Evolutionary conservation across 345 rosid genomes (phyloP), one percentile per base, ranked within the genome.

Genomic region (Theobroma cacao): DNA sequence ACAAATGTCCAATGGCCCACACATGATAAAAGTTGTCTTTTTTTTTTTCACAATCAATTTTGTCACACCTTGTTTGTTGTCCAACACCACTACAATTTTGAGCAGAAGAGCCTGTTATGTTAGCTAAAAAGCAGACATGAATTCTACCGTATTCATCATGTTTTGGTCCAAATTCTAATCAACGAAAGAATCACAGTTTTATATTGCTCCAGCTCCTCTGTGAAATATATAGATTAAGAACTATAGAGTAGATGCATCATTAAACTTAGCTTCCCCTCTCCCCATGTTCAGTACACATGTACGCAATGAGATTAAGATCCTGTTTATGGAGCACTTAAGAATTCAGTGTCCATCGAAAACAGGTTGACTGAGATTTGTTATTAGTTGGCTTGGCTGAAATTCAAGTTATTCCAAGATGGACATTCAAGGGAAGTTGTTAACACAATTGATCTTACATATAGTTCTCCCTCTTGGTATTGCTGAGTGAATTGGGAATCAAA

Each of bases 41-140:
- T 55, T 53, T 72, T 72, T 3, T 34, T 53, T 53, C 71, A 11
- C 48, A 18, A 18, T 30, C 18, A 7, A 18, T 71, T 58, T 59
- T 40, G 55, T 43, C 69, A 26, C 9, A 17, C 77, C 77, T 53
- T 43, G 14, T 40, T 65, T 20, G 12, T 64, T 47, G 56, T 50
- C 50, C 26, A 45, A 87, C 91, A 24, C 31, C 67, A 64, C 17
- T 47, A 33, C 40, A 62, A 63, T 53, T 76, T 77, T 81, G 75
- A 50, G 64, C 10, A 30, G 26, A 61, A 45, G 10, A 75, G 41
- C 18, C 45, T 55, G 61, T 20, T n/a, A 13, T 66, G 41, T 38
- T 31, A 40, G 80, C 48, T 62, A 40, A 45, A n/a, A 64, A 59
- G 22, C 38, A 12, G 61, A 65, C 9, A 40, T 14, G 24, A 66